Conservation (phyloP, 1,284 basidiomycete species). For the Naganishia liquefaciens region DNA sequence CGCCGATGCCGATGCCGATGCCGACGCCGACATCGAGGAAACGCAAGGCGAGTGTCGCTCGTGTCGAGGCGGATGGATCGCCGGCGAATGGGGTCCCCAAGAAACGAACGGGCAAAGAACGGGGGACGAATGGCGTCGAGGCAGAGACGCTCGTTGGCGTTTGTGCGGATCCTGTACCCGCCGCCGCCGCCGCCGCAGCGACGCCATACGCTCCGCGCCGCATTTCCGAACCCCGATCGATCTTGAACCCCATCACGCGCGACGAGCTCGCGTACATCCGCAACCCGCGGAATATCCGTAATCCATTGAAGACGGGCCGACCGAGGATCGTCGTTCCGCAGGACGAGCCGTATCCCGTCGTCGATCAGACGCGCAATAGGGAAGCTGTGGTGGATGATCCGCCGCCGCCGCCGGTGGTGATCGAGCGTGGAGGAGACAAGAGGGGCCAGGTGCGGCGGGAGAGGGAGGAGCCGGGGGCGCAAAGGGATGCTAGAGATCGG, state of each 20-base stretch:
- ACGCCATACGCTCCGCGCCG: conserved; percentile 5
- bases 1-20: neutral
- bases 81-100: neutral
- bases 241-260: conserved; percentile 8
- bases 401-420: too few species aligned
- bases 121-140: neutral
- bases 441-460: neutral
- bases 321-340: neutral
- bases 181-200: too few species aligned
- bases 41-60: neutral
- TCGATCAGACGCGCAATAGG: neutral
- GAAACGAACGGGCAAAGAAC: conserved; percentile 14
- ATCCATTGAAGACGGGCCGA: conserved; percentile 24
- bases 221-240: neutral
- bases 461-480: neutral
- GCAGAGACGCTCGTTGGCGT: neutral
- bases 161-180: neutral
- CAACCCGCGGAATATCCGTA: conserved; percentile 23
- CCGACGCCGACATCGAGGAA: neutral
- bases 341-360: neutral
- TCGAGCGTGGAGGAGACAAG: neutral
- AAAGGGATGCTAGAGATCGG: neutral
- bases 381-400: neutral
- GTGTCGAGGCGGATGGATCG: neutral
- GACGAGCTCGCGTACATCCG: conserved; percentile 25